phyloP scores from a whole-genome alignment of 805 yeast species.

The Metschnikowia hibisci region DNA sequence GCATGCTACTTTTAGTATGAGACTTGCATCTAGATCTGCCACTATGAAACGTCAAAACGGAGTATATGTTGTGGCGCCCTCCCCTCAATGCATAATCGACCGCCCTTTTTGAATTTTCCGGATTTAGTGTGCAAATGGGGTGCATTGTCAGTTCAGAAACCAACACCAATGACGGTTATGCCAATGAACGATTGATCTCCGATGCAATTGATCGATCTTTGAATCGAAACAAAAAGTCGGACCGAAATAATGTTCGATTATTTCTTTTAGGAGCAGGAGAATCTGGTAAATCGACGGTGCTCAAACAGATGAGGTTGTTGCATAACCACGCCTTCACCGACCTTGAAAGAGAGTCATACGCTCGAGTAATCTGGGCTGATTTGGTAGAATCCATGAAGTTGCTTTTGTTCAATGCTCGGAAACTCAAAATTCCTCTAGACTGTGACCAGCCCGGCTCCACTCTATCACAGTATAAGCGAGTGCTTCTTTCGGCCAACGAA shows the following conservation, averaged over 20 bases:
- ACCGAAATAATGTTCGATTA: constrained; percentile 61
- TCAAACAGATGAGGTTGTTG: constrained; percentile 80
- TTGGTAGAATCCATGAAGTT: constrained; percentile 77
- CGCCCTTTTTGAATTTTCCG: too few species aligned
- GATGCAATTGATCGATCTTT: constrained; percentile 64
- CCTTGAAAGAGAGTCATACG: constrained; percentile 74
- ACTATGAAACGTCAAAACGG: too few species aligned
- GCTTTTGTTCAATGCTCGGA: constrained; percentile 71
- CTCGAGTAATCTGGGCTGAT: constrained; percentile 91
- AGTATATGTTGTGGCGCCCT: too few species aligned
- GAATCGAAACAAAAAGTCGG: constrained; percentile 46
- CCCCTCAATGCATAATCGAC: too few species aligned
- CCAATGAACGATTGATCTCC: constrained; percentile 51
- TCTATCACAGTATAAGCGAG: constrained; percentile 45
- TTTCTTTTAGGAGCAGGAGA: constrained; percentile 92
- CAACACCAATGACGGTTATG: constrained; percentile 45
- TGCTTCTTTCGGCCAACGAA: constrained; percentile 48
- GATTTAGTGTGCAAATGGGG: constrained; percentile 49
- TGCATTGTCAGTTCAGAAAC: constrained; percentile 53
- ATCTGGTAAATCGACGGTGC: constrained; percentile 88
- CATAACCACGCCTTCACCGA: constrained; percentile 83
- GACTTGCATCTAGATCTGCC: too few species aligned
- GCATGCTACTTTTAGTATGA: too few species aligned
- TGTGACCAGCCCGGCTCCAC: constrained; percentile 54
- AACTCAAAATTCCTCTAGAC: constrained; percentile 57